Evolutionary conservation across 139 green algal genomes (phyloP), one percentile per base, ranked within the genome.

Genomic region (Raphidocelis subcapitata): DNA sequence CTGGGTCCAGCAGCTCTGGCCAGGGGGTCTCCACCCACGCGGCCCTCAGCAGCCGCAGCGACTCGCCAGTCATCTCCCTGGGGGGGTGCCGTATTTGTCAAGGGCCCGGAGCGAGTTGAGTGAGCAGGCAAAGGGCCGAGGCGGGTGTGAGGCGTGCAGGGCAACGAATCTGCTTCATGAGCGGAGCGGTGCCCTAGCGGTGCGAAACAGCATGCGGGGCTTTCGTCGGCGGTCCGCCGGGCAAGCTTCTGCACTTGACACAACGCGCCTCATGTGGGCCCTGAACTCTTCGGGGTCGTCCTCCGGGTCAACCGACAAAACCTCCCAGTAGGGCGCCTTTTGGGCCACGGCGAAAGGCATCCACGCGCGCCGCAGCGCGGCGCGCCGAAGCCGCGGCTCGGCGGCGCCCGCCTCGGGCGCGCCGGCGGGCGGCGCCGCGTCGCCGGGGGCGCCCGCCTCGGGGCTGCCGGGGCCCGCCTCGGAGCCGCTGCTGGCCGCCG

Each of bases 291-390:
- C 56, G 72, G 73, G 70, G 23, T 80, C 76, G 15, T 94, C 86
- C 62, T 96, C 92, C 18, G 84, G 76, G 36, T 89, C 90, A 26
- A 81, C 72, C 21, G 90, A 87, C 24, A 95, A 80, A 23, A 65
- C 63, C 56, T 98, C 88, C 94, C 94, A 98, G 94, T 93, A 98
- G 20, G 84, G 20, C 18, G 60, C 65, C 80, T 98, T 98, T 67
- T 87, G 86, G n/a, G 80, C 91, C 26, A 86, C 36, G 12, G 71
- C 62, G 52, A 89, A 95, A 0, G 92, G 94, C 75, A 78, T 36
- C 87, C 94, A 97, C 2, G 88, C 92, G 15, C 72, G 51, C 57
- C 61, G 35, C 69, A 97, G 73, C 5, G 84, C 86, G 3, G 52
- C 56, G 21, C 36, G 24, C 41, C 41, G 8, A 12, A 49, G 41